Conservation (phyloP, 1,284 basidiomycete species). For the Chalciporus piperatoides region DNA sequence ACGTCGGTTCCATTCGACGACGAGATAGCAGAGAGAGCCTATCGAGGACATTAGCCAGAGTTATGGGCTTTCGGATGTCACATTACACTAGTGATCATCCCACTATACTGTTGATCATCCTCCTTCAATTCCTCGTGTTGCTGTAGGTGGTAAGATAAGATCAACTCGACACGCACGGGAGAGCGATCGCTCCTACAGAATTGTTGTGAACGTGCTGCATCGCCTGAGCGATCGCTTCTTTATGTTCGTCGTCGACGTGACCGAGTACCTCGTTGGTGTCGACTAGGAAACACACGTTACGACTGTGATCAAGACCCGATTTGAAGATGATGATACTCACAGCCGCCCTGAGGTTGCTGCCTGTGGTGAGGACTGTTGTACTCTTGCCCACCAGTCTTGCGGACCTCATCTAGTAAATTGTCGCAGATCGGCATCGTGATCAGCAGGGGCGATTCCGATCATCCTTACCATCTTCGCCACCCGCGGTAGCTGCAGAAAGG, state of each 20-base stretch:
- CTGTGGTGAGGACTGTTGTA: conserved; percentile 51
- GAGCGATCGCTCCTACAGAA: conserved; percentile 7
- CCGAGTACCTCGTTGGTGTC: conserved; percentile 55
- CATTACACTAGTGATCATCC: conserved; percentile 21
- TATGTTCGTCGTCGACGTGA: conserved; percentile 29
- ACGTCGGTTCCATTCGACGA: conserved; percentile 22
- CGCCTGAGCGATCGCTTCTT: conserved; percentile 19
- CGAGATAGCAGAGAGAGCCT: conserved; percentile 22
- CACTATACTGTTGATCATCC: conserved; percentile 18
- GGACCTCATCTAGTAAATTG: conserved; percentile 16
- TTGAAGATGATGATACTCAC: conserved; percentile 26
- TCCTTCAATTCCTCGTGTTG: conserved; percentile 15
- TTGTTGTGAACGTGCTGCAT: conserved; percentile 27
- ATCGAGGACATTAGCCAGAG: conserved; percentile 8
- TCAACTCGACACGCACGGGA: background rate
- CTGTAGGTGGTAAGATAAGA: conserved; percentile 10
- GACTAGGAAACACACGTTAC: conserved; percentile 40
- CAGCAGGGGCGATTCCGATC: background rate
- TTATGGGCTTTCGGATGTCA: background rate
- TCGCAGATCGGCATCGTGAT: conserved; percentile 12
- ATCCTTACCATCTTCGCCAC: conserved; percentile 36
- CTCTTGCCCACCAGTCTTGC: conserved; percentile 59
- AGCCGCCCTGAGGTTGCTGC: conserved; percentile 25
- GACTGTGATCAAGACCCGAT: background rate
- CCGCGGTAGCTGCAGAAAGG: conserved; percentile 35